Evolutionary conservation across 2,329 filamentous ascomycete species (phyloP), one percentile per base, ranked within the genome.

Genomic region (Aspergillus brunneoviolaceus): DNA sequence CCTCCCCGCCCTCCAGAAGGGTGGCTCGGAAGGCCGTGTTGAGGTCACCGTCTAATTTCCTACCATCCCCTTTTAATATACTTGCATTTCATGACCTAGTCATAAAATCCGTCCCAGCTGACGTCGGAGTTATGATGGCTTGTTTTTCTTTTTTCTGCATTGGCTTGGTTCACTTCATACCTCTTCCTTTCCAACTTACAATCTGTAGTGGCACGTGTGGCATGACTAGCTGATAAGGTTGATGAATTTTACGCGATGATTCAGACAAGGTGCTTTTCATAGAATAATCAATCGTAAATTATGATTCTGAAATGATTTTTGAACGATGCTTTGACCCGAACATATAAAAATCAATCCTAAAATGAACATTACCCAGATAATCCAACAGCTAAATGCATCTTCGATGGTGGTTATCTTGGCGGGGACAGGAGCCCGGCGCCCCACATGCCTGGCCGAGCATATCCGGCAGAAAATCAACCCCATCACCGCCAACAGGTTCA

Each of bases 11-110:
- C 83, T 96, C 64, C 83, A 85, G 72, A 85, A 89, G 76, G 85
- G 85, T 62, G 91, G 91, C 70, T 84, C 84, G 65, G 91, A 96
- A 82, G 91, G 91, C 70, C 88, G 92, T 83, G 92, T 96, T 62
- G 92, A 96, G 84, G 92, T 96, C 71, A 86, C 88, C 77, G 84
- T 95, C 77, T 91, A 79, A 77, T 74, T 72, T 65, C 61, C 58
- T 62, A 60, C 56, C 58, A 57, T 50, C 59, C 48, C 61, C 50
- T 71, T 65, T 64, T 70, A 68, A 68, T 69, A 66, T 58, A 69
- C 65, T 65, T 60, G 57, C 51, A 59, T 59, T 61, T 59, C 35
- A 57, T 54, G 51, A 55, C 58, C 51, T 65, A 67, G 65, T 71
- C 70, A 72, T 72, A 72, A 71, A 74, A 69, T 69, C 66, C 70